Conservation (phyloP, 352 stramenopile genomes). For the Pythium biforme region DNA sequence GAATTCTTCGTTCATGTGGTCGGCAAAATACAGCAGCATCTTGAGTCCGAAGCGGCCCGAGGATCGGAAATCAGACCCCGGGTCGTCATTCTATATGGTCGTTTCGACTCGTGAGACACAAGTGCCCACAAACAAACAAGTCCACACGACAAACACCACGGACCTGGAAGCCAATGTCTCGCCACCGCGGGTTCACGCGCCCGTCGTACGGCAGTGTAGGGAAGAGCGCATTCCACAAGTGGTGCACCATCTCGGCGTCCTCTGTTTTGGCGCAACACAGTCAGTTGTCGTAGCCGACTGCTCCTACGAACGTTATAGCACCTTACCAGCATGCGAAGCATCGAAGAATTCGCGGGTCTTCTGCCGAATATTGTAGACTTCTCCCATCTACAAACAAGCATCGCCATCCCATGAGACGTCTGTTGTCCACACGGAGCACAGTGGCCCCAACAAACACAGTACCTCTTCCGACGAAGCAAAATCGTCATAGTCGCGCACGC, state of each 20-base stretch:
- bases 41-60: constrained; percentile 56
- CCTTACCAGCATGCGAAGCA: constrained; percentile 27
- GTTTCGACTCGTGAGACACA: neutral
- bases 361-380: constrained; percentile 59
- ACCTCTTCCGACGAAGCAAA: constrained; percentile 61
- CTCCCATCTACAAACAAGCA: constrained; percentile 37
- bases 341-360: constrained; percentile 63
- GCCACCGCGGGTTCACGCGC: constrained; percentile 58
- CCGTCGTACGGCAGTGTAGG: constrained; percentile 64
- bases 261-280: constrained; percentile 28
- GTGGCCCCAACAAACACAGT: neutral
- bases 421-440: neutral
- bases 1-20: constrained; percentile 69
- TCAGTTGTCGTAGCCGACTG: neutral
- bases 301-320: neutral
- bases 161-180: constrained; percentile 69
- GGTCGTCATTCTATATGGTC: constrained; percentile 52
- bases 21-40: constrained; percentile 69
- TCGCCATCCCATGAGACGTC: too few species aligned
- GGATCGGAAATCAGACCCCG: constrained; percentile 55
- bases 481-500: constrained; percentile 60
- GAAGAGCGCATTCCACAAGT: constrained; percentile 67
- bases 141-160: neutral
- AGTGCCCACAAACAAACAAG: neutral
- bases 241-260: constrained; percentile 58